Percentiles rank a stretch among this genome's conserved stretches.
Evolutionary conservation across 192 early-diverging fungal genomes (phyloP).

Genomic region (Chytriomyces sp.): DNA sequence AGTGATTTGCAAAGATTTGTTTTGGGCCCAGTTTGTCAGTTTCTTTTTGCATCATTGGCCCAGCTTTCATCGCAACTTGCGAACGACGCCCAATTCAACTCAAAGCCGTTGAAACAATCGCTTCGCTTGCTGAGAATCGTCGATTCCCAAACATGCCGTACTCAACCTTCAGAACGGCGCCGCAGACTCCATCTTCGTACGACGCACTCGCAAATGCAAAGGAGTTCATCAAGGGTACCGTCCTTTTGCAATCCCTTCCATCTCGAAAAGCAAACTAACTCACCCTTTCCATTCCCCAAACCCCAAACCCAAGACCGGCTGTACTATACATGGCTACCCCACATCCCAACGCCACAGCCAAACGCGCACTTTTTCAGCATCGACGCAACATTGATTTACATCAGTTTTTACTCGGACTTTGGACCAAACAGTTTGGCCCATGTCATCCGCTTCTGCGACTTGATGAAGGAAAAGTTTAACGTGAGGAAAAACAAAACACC

Average conservation of each 20-base stretch:
- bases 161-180: no score
- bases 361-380: conserved; percentile 64
- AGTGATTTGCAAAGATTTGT: no score
- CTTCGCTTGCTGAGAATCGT: no score
- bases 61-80: no score
- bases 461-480: conserved; percentile 64
- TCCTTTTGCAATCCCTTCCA: no score
- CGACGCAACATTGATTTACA: conserved; percentile 64
- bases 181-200: not conserved
- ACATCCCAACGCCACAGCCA: conserved; percentile 46
- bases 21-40: no score
- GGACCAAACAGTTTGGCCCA: conserved; percentile 71
- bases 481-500: conserved; percentile 38
- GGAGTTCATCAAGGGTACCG: conserved; percentile 53
- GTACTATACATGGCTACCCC: conserved; percentile 62
- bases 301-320: conserved; percentile 67
- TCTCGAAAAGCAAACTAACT: not conserved
- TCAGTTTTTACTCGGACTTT: conserved; percentile 71
- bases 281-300: no score
- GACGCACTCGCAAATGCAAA: conserved; percentile 31
- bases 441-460: conserved; percentile 65
- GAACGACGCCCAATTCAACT: no score
- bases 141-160: no score
- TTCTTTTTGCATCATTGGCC: no score
- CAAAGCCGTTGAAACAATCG: no score